Conservation (phyloP, 106 monocot genomes). For the Dendrobium nobile region DNA sequence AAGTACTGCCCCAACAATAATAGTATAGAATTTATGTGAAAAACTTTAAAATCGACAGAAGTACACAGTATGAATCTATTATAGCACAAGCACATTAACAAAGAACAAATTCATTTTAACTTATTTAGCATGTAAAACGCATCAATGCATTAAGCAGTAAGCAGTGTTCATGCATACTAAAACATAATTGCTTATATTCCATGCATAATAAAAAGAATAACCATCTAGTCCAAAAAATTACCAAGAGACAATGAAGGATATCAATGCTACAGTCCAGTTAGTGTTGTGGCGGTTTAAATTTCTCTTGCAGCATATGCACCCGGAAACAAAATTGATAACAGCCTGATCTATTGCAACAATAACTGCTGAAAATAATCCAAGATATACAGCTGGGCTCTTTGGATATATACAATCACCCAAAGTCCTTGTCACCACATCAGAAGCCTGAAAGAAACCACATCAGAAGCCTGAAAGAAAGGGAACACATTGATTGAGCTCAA, state of each 20-base stretch:
- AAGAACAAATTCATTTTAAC: neutral
- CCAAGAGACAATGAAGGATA: slow-evolving; percentile 80
- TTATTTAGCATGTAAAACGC: neutral
- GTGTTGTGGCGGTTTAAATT: slow-evolving; percentile 31
- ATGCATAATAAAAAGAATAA: neutral
- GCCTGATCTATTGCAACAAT: slow-evolving; percentile 63
- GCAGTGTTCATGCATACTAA: no score
- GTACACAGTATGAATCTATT: no score
- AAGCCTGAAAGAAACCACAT: slow-evolving; percentile 43
- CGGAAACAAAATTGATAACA: slow-evolving; percentile 66
- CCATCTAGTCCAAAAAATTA: slow-evolving; percentile 24
- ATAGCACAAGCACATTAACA: no score
- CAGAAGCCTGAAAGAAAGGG: slow-evolving; percentile 35
- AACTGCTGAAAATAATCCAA: slow-evolving; percentile 58
- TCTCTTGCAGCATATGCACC: slow-evolving; percentile 85
- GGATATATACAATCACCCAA: slow-evolving; percentile 60
- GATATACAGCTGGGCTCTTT: slow-evolving; percentile 53
- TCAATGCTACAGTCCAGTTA: slow-evolving; percentile 51
- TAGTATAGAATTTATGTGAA: no score
- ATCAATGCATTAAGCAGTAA: neutral
- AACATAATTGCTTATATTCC: neutral
- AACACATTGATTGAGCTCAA: no score
- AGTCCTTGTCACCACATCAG: slow-evolving; percentile 40
- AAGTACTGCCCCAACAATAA: no score
- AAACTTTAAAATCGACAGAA: no score